A percentile compares a stretch with the other conserved stretches of the same genome.
Evolutionary conservation across 352 stramenopile genomes (phyloP).

Genomic region (Pseudoperonospora humuli): DNA sequence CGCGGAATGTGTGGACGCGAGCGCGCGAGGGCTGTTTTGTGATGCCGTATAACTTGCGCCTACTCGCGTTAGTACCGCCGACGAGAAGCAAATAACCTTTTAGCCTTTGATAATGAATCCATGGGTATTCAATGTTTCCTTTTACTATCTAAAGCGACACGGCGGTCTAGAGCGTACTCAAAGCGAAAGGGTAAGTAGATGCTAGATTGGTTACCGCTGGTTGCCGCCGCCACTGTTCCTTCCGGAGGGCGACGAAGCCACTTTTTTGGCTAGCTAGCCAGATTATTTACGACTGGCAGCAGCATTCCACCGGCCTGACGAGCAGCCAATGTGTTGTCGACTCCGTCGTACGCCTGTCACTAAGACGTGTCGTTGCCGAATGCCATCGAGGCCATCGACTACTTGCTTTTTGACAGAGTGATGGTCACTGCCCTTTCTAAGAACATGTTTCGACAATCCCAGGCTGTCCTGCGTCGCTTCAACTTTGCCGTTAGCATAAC

Average conservation of each 20-base stretch:
- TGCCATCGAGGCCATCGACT: slow-evolving; percentile 1
- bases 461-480: slow-evolving; percentile 28
- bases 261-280: slow-evolving; percentile 7
- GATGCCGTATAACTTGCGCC: slow-evolving; percentile 6
- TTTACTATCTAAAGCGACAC: slow-evolving; percentile 13
- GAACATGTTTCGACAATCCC: slow-evolving; percentile 22
- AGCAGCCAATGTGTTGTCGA: slow-evolving; percentile 12
- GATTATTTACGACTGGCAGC: slow-evolving; percentile 8
- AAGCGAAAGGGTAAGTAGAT: slow-evolving; percentile 15
- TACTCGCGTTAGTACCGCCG: slow-evolving; percentile 15
- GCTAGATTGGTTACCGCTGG: slow-evolving; percentile 4
- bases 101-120: slow-evolving; percentile 7
- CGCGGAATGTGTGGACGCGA: slow-evolving; percentile 10
- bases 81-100: slow-evolving; percentile 14
- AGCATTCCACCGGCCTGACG: slow-evolving; percentile 3
- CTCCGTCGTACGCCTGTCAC: slow-evolving; percentile 4
- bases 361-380: slow-evolving; percentile 21
- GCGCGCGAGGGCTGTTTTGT: slow-evolving; percentile 1
- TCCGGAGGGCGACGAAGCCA: slow-evolving; percentile 1
- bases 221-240: slow-evolving; percentile 2
- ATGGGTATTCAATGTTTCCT: slow-evolving; percentile 11
- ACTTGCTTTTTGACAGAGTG: slow-evolving; percentile 20
- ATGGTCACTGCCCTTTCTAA: slow-evolving; percentile 29
- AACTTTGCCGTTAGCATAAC: slow-evolving; percentile 35
- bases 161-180: neutral